A percentile compares a stretch with the other conserved stretches of the same genome.
phyloP scores from a whole-genome alignment of 106 monocot species.

The Platanthera zijinensis region DNA sequence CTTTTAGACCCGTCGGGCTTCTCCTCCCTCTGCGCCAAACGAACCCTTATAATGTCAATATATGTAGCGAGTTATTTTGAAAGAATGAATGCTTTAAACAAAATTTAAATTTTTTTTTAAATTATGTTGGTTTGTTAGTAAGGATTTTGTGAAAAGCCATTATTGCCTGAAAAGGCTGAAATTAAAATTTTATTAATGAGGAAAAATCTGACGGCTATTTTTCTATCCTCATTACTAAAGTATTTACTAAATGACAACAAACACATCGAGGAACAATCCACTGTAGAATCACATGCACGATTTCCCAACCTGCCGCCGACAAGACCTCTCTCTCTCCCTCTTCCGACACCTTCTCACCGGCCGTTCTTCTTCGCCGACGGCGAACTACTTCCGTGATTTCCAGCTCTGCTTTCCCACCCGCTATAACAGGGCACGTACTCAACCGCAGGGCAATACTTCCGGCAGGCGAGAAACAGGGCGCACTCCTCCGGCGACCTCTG shows the following conservation, averaged over 20 bases:
- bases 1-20: no score
- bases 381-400: neutral
- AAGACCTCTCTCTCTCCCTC: neutral
- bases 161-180: no score
- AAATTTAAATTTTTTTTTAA: no score
- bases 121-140: no score
- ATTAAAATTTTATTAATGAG: no score
- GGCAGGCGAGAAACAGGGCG: slow-evolving; percentile 5
- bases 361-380: neutral
- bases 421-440: neutral
- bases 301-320: neutral
- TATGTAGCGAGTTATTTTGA: no score
- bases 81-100: no score
- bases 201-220: no score
- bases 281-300: neutral
- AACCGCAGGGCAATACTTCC: neutral
- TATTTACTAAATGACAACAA: slow-evolving; percentile 1
- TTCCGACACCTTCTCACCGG: neutral
- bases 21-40: no score
- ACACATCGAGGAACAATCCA: neutral
- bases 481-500: slow-evolving; percentile 46
- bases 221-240: neutral
- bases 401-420: neutral
- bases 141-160: no score
- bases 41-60: no score